Percentiles rank a stretch among this genome's conserved stretches.
Evolutionary conservation across 805 yeast genomes (phyloP).

Genomic region (Candida parachauliodes): DNA sequence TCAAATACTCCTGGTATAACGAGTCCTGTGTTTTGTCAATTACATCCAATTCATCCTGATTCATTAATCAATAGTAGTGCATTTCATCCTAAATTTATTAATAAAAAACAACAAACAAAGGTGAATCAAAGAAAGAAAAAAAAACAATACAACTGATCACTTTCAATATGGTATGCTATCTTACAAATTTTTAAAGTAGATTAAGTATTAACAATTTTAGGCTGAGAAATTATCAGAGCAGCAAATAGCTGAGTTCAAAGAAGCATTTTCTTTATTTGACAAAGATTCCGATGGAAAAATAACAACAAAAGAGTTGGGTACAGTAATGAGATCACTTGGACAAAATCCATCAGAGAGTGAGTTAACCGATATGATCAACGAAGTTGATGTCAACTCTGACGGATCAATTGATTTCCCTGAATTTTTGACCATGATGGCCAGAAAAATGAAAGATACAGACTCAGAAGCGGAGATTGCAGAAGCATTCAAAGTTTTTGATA

Average conservation of each 20-base stretch:
- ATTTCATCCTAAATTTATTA: not conserved
- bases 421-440: constrained; percentile 43
- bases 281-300: constrained; percentile 96
- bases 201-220: constrained; percentile 34
- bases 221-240: constrained; percentile 91
- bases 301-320: constrained; percentile 92
- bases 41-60: constrained; percentile 6
- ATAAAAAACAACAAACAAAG: constrained; percentile 1
- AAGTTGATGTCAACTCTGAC: constrained; percentile 93
- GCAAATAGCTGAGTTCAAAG: constrained; percentile 95
- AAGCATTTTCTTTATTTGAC: constrained; percentile 95
- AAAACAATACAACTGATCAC: not conserved
- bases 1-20: constrained; percentile 12
- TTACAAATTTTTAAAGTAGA: no score
- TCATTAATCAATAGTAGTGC: constrained; percentile 4
- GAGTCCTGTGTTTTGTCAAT: constrained; percentile 3
- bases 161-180: constrained; percentile 10
- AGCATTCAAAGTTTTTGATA: constrained; percentile 96
- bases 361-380: constrained; percentile 94
- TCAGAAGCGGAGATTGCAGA: constrained; percentile 96
- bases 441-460: constrained; percentile 92
- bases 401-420: constrained; percentile 57
- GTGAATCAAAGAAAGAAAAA: not conserved
- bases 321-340: constrained; percentile 98
- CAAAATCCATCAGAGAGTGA: constrained; percentile 96